These are phyloP conservation scores for Venturiaceae sp. DNA, from an alignment of 2,329 filamentous ascomycete species.

Conservation along the genomic window DNA sequence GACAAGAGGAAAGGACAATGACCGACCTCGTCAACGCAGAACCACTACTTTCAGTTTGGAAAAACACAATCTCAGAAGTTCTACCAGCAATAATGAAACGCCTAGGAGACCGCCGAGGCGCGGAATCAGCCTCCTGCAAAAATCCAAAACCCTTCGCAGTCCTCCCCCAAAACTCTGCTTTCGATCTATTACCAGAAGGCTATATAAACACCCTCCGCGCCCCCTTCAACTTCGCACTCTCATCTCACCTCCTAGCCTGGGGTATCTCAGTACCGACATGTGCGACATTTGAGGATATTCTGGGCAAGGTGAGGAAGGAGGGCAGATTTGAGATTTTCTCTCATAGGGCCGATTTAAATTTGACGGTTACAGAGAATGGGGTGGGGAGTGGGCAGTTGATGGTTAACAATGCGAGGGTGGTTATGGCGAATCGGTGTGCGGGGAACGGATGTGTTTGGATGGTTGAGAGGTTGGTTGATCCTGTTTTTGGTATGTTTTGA, in stretches of 20 bases:
- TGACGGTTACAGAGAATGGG: not conserved
- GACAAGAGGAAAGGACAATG: not conserved
- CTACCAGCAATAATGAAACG: not conserved
- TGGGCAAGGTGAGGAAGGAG: not conserved
- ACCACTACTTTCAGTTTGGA: not conserved
- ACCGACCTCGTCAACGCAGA: not conserved
- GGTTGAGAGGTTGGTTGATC: not conserved
- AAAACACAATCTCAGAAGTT: not conserved
- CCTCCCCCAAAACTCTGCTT: not conserved
- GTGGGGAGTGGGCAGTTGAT: not conserved
- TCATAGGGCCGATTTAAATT: not conserved
- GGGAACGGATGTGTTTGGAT: constrained; percentile 4
- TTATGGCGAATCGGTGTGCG: not conserved
- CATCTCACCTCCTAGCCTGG: not conserved
- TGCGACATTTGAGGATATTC: not conserved
- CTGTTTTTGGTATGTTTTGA: not conserved
- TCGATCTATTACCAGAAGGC: not conserved
- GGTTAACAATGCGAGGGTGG: not conserved
- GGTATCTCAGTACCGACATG: not conserved
- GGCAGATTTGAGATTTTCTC: not conserved
- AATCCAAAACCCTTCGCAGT: not conserved
- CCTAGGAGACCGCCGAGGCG: not conserved
- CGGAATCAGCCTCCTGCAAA: not conserved
- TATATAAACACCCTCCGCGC: not conserved
- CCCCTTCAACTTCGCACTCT: not conserved